These are phyloP conservation scores for Melanomma pulvis-pyrius DNA, from an alignment of 495 filamentous ascomycete genomes.

Conservation along the genomic window DNA sequence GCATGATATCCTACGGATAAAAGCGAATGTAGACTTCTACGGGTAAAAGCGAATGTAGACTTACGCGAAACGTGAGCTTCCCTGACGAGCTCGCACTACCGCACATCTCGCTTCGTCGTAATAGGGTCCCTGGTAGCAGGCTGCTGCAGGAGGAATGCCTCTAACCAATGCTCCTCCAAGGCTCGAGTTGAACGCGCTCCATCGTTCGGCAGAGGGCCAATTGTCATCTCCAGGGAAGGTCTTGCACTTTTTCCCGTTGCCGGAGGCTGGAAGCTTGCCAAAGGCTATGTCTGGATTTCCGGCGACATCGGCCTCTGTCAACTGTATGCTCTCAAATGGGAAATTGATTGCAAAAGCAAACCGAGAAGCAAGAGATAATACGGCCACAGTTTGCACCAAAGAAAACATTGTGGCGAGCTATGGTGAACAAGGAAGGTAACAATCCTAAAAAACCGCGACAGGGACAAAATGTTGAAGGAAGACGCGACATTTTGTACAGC, in stretches of 20 bases:
- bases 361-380: conserved; percentile 1
- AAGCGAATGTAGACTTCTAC: background rate
- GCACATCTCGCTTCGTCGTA: conserved; percentile 18
- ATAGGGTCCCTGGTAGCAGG: conserved; percentile 27
- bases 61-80: conserved; percentile 7
- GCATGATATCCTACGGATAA: background rate
- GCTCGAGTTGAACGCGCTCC: conserved; percentile 24
- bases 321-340: conserved; percentile 18
- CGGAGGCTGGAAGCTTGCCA: conserved; percentile 6
- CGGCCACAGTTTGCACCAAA: background rate
- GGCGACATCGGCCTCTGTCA: conserved; percentile 20
- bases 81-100: background rate
- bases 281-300: conserved; percentile 31
- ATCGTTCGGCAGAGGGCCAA: conserved; percentile 24
- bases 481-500: background rate
- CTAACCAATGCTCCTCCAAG: conserved; percentile 26
- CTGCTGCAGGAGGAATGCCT: conserved; percentile 24
- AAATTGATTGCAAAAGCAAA: conserved; percentile 21
- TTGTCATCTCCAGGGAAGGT: conserved; percentile 27
- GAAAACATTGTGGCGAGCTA: conserved; percentile 1
- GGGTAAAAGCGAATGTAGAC: background rate
- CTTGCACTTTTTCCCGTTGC: conserved; percentile 20
- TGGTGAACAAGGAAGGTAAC: background rate
- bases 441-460: background rate
- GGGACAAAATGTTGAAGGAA: background rate